A percentile compares a stretch with the other conserved stretches of the same genome.
phyloP scores from a whole-genome alignment of 352 stramenopile species.

The Porosira glacialis region DNA sequence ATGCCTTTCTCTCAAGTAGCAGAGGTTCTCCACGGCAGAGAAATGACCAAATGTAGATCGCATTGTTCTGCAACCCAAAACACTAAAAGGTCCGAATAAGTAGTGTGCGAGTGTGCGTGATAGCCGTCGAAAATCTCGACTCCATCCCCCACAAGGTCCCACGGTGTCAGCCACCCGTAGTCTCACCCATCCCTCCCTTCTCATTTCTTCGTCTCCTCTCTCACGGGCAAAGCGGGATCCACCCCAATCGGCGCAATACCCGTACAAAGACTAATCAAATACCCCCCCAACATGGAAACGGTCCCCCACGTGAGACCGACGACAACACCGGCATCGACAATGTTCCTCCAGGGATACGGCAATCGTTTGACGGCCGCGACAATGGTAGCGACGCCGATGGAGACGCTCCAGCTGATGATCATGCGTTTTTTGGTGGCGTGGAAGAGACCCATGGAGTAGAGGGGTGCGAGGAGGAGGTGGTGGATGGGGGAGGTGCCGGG shows the following conservation, averaged over 20 bases:
- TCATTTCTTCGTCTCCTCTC: too few species aligned
- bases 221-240: constrained; percentile 57
- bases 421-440: constrained; percentile 82
- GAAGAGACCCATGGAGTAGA: constrained; percentile 85
- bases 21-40: too few species aligned
- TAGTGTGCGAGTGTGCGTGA: too few species aligned
- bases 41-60: too few species aligned
- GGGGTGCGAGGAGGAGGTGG: constrained; percentile 77
- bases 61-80: too few species aligned
- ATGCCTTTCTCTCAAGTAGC: too few species aligned
- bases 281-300: constrained; percentile 74
- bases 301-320: constrained; percentile 80
- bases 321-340: constrained; percentile 85
- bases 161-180: too few species aligned
- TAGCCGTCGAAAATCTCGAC: too few species aligned
- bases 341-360: constrained; percentile 82
- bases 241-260: constrained; percentile 50
- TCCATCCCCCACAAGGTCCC: too few species aligned
- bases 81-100: too few species aligned
- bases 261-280: constrained; percentile 58
- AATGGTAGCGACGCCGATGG: constrained; percentile 78
- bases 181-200: too few species aligned
- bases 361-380: constrained; percentile 83
- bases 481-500: constrained; percentile 48
- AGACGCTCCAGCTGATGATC: constrained; percentile 82